Base-by-base conservation (phyloP, 2,329 filamentous ascomycete genomes). In the Immersiporthe knoxdaviesiana region DNA sequence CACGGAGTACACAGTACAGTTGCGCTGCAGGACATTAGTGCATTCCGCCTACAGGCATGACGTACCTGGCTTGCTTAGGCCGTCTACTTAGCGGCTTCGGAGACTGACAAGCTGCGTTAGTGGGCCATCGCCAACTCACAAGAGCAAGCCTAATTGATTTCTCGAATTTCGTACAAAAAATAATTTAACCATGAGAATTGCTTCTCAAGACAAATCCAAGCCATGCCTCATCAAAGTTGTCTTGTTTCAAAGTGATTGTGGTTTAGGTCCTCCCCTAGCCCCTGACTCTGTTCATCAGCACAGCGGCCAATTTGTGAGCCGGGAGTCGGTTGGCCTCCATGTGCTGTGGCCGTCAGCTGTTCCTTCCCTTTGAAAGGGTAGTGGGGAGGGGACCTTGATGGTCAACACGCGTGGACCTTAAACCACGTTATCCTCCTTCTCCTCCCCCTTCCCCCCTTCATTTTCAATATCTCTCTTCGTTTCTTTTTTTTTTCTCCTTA, bases 31-130 rank as follows among this genome's bases (percentile, higher is more conserved):
- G 39, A 47, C 44, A 62, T 32, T 18, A 39, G 41, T 66, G 58
- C 63, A 16, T 47, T 44, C 24, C n/a, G n/a, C n/a, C 30, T 62
- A 56, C 72, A 72, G 76, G 75, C 77, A 78, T 78, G 68, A 70
- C 68, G 68, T 70, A 70, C 59, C 52, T 56, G 65, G 66, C 39
- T 50, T 47, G 14, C 27, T 30, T 30, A 61, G 52, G 39, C 37
- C 14, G 39, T 4, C 16, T 54, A 37, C 37, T 50, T 59, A 47
- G 64, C 54, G 64, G 64, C 54, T 59, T 66, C 54, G 54, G 64
- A 59, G 27, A 56, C 18, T 59, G 52, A 5, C 24, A 14, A 47
- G 44, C 50, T 54, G 50, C 4, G 24, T 18, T 24, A 8, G 52
- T 56, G 52, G 52, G 5, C 32, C 12, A 6, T 5, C 14, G 24